Evolutionary conservation across 2,329 filamentous ascomycete genomes (phyloP), one percentile per base, ranked within the genome.

Genomic region (Paraphaeosphaeria minitans): DNA sequence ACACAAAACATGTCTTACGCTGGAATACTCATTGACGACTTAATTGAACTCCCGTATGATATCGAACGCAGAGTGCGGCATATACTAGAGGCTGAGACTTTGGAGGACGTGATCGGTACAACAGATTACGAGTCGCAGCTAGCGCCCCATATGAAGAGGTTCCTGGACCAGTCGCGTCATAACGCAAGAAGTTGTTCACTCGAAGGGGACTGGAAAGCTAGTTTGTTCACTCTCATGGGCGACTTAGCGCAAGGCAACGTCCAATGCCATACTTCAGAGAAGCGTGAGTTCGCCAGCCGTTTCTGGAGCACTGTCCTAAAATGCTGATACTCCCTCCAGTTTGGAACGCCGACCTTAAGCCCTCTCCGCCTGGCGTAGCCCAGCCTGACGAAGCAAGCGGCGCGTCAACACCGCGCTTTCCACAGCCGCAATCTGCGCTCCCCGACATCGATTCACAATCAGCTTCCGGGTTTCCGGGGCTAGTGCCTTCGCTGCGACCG

Each of bases 131-230:
- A 37, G 47, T 45, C 35, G 43, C 48, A 54, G 58, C 19, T 35
- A 51, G 29, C 53, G 50, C 24, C 47, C 55, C 46, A 51, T 43
- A 16, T 53, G 19, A 49, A 29, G 8, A 51, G 41, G 33, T 66
- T 52, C 39, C 29, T 37, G 33, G 57, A 33, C 35, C 53, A 64
- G 21, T 66, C 61, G 52, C 65, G 43, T 56, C 55, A 51, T 47
- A 60, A 65, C 46, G 55, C 58, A 43, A 43, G 58, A 13, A 54
- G 59, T 31, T 62, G 57, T 47, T 61, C 47, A 55, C 59, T 65
- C n/a, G 54, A 64, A 45, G 64, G 64, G 22, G 63, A 67, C 51
- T 65, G 57, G 61, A 62, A 64, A 55, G 49, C 57, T 43, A 63
- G 52, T 51, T 39, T 67, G 37, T 55, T 62, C 51, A 22, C 48